Evolutionary conservation across 306 rosid species (phyloP).

Genomic region (Cicer bijugum): DNA sequence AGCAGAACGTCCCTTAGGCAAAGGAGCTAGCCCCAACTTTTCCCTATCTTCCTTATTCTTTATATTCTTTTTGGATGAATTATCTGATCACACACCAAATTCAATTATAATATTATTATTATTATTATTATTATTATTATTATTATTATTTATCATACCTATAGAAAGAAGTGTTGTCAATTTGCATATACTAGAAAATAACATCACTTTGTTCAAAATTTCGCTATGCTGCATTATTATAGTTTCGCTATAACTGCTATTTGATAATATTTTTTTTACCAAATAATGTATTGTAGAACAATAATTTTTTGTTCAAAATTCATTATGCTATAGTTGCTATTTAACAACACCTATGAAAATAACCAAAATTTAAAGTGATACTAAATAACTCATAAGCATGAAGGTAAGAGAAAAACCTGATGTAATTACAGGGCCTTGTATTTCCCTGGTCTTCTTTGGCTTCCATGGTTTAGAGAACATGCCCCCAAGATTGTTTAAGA

Average conservation of each 20-base stretch:
- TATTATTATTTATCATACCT: neutral
- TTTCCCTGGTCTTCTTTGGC: constrained; percentile 72
- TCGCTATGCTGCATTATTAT: no score
- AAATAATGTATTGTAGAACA: no score
- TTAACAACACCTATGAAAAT: neutral
- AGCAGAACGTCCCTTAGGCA: constrained; percentile 61
- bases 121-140: no score
- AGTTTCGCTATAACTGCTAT: no score
- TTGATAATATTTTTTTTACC: no score
- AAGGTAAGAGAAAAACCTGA: constrained; percentile 60
- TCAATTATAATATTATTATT: neutral
- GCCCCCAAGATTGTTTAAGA: constrained; percentile 92
- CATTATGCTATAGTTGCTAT: no score
- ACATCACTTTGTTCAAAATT: neutral
- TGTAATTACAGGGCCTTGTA: constrained; percentile 76
- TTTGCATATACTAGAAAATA: neutral
- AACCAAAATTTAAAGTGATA: constrained; percentile 6
- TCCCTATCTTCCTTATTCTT: constrained; percentile 56
- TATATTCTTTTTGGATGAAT: constrained; percentile 49
- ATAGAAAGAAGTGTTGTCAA: no score
- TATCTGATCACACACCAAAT: constrained; percentile 51
- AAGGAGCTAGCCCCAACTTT: constrained; percentile 69
- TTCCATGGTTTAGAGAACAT: constrained; percentile 88
- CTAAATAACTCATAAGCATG: neutral
- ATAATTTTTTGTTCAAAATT: no score